Evolutionary conservation across 305 asterid genomes (phyloP).

Genomic region (Ruellia speciosa): DNA sequence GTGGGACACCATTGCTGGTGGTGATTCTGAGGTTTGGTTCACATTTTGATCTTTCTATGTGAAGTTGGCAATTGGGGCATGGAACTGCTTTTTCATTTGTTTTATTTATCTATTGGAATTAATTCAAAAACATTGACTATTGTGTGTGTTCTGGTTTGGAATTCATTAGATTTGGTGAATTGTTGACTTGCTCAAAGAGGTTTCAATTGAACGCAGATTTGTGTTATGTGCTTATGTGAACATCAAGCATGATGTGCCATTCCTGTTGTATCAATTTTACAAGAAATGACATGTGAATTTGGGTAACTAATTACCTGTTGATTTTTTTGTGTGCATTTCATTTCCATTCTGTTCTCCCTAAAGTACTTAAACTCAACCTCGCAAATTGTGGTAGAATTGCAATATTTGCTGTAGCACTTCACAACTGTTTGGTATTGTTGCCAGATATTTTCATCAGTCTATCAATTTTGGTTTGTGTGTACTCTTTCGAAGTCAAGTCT

Average conservation of each 20-base stretch:
- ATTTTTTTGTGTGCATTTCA: not conserved
- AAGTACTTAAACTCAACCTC: not conserved
- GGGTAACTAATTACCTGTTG: no score
- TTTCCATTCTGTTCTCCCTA: not conserved
- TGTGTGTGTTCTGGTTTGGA: not conserved
- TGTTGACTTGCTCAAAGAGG: not conserved
- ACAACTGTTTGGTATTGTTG: no score
- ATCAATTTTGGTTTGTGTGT: not conserved
- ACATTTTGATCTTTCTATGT: conserved; percentile 2
- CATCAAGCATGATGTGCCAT: no score
- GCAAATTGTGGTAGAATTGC: not conserved
- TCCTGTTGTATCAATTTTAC: no score
- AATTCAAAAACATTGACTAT: not conserved
- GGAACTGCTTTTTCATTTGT: not conserved
- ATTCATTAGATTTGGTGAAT: not conserved
- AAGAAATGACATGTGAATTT: no score
- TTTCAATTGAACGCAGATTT: no score
- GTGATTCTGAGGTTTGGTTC: conserved; percentile 65
- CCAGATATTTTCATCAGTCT: no score
- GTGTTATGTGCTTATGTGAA: no score
- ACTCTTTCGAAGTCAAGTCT: not conserved
- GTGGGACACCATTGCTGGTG: conserved; percentile 88
- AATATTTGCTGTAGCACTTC: no score
- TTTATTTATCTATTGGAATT: not conserved
- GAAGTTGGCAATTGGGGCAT: not conserved